Percentiles rank a stretch among this genome's conserved stretches.
phyloP scores from a whole-genome alignment of 306 rosid species.

The apple (Malus domestica) region ASM211411v1 NC_041798.1:39228501-39229000 shows the following conservation, averaged over 20 bases:
- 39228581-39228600: not conserved
- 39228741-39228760: slow-evolving; percentile 41
- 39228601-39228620: slow-evolving; percentile 13
- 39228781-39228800: slow-evolving; percentile 32
- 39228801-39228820: slow-evolving; percentile 28
- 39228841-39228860: slow-evolving; percentile 4
- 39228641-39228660: slow-evolving; percentile 25
- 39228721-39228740: not conserved
- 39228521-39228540: too few relatives aligned
- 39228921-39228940: slow-evolving; percentile 37
- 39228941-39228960: slow-evolving; percentile 40
- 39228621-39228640: slow-evolving; percentile 8
- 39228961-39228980: slow-evolving; percentile 56
- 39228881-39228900: not conserved
- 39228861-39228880: not conserved
- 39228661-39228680: slow-evolving; percentile 16
- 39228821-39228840: slow-evolving; percentile 24
- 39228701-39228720: slow-evolving; percentile 16
- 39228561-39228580: not conserved
- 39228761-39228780: slow-evolving; percentile 60
- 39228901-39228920: slow-evolving; percentile 57
- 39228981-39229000: slow-evolving; percentile 24
- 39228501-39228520: too few relatives aligned
- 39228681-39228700: not conserved
- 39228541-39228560: not conserved